Base-by-base conservation (phyloP, 768 basidiomycete species). In the Boletus patriciae region DNA sequence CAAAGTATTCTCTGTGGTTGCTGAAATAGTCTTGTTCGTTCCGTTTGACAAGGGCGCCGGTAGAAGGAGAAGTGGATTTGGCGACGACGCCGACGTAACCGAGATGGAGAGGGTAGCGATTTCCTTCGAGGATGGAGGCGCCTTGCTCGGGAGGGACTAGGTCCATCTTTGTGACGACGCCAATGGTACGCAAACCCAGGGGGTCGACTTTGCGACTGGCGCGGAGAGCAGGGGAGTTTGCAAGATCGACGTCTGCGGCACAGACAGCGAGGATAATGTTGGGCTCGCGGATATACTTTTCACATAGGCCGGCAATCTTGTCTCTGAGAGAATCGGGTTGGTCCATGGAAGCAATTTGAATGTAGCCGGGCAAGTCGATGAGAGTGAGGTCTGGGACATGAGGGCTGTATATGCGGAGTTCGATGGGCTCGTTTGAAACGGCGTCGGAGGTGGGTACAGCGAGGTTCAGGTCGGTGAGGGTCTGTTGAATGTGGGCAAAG, bases 131-230 rank as follows among this genome's bases (percentile, higher is more conserved):
- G 57, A 98, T 93, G 34, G 70, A 61, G 0, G 86, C 90, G 12
- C 96, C 97, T 57, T 87, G 81, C 52, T 91, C 88, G 4, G 96
- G 83, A 40, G 87, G 79, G 18, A 99, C 94, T 34, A 99, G 79
- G 70, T 99, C 97, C 97, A 99, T 98, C 80, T 99, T 99, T 21
- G 97, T 99, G 42, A 99, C 82, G 16, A 99, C 97, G 29, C 97
- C 97, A 62, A 99, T 94, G 2, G 97, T 99, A 25, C 97, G 85
- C 53, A 95, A 77, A 16, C 97, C 97, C 16, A 99, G 77, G 3
- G 96, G 96, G 68, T 99, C 97, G 4, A 98, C 92, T 60, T 90
- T 88, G 41, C 95, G 81, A 71, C 93, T 95, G 0, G 97, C 94
- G 48, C 94, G 81, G 48, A 99, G 77, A 0, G 97, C 97, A 8